Conservation (phyloP, 306 rosid species). For the Sindora glabra region DNA sequence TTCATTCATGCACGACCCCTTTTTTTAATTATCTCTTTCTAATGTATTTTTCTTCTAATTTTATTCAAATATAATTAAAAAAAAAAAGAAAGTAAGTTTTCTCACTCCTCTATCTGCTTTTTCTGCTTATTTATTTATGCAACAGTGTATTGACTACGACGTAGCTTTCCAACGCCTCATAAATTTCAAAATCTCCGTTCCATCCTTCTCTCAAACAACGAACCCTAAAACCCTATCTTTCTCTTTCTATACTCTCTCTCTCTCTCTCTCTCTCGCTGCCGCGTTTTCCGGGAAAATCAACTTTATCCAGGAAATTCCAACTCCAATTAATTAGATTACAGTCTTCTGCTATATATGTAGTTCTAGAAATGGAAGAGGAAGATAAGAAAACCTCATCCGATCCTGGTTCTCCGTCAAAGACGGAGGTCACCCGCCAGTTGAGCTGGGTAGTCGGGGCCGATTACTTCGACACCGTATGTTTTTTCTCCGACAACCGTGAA, state of each 20-base stretch:
- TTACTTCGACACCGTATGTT: constrained; percentile 25
- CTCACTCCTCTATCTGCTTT: constrained; percentile 7
- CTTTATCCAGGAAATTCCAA: background rate
- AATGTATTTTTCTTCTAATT: too few species aligned
- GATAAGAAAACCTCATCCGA: constrained; percentile 19
- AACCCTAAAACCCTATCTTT: constrained; percentile 51
- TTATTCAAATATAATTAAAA: too few species aligned
- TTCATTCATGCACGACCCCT: too few species aligned
- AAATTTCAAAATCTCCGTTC: constrained; percentile 56
- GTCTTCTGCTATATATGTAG: too few species aligned
- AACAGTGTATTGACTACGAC: constrained; percentile 51
- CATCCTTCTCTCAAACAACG: constrained; percentile 46
- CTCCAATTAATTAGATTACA: background rate
- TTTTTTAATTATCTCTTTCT: too few species aligned
- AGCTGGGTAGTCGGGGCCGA: constrained; percentile 49
- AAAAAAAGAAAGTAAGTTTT: too few species aligned
- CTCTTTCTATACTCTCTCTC: background rate
- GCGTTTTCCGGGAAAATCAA: constrained; percentile 16
- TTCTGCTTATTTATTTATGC: background rate
- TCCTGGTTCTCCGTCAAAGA: constrained; percentile 31
- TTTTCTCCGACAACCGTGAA: constrained; percentile 36
- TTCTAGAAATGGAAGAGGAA: constrained; percentile 34
- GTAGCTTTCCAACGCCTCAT: constrained; percentile 40
- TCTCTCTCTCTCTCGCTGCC: too few species aligned
- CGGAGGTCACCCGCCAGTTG: constrained; percentile 34